Percentiles rank a stretch among this genome's conserved stretches.
phyloP scores from a whole-genome alignment of 345 rosid species.

The Dovyalis caffra region DNA sequence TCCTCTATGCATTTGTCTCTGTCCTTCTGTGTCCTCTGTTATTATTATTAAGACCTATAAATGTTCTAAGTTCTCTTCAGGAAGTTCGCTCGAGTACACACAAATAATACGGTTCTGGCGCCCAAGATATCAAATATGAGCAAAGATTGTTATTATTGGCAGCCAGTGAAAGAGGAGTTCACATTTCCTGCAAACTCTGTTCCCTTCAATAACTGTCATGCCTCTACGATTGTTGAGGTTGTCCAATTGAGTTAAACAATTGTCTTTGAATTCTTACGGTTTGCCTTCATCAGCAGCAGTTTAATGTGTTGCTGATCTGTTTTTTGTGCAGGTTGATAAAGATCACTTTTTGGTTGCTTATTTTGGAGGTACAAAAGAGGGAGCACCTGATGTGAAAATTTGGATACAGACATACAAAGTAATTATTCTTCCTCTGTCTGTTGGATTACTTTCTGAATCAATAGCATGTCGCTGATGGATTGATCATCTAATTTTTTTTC shows the following conservation, averaged over 20 bases:
- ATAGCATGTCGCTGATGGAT: neutral
- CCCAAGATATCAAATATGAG: conserved; percentile 29
- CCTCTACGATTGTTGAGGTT: conserved; percentile 87
- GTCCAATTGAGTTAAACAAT: conserved; percentile 7
- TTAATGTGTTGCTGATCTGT: conserved; percentile 3
- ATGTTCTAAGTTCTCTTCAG: conserved; percentile 22
- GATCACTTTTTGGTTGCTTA: conserved; percentile 79
- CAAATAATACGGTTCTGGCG: neutral
- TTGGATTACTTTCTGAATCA: neutral
- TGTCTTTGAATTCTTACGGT: neutral
- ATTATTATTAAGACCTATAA: neutral
- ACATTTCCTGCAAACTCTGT: conserved; percentile 65
- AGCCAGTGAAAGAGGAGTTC: conserved; percentile 49
- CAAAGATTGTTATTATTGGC: conserved; percentile 26
- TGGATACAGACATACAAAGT: conserved; percentile 71
- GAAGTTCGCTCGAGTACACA: conserved; percentile 10
- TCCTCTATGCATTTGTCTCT: neutral
- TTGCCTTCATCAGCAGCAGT: conserved; percentile 1
- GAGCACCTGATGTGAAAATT: conserved; percentile 66
- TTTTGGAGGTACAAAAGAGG: conserved; percentile 57
- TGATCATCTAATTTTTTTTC: neutral
- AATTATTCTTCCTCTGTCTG: neutral
- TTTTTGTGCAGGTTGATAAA: conserved; percentile 47
- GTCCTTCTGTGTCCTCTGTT: neutral
- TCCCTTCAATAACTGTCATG: conserved; percentile 88